phyloP scores from a whole-genome alignment of 2,329 filamentous ascomycete species.

The Zymoseptoria passerinii region DNA sequence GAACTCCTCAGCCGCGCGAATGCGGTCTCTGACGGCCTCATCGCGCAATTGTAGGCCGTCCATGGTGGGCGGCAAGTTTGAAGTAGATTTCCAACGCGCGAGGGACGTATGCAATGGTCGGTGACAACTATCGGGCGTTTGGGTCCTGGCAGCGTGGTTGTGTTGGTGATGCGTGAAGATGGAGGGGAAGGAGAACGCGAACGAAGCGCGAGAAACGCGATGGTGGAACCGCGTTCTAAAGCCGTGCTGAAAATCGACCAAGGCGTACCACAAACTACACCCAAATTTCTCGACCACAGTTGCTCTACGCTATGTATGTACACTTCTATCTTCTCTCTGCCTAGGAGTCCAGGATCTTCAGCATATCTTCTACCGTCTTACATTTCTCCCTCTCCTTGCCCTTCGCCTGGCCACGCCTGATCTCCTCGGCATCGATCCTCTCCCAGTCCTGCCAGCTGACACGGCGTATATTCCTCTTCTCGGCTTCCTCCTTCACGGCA shows the following conservation, averaged over 20 bases:
- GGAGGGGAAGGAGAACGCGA: background rate
- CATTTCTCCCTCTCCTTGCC: constrained; percentile 75
- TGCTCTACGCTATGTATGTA: background rate
- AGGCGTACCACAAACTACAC: background rate
- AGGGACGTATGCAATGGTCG: background rate
- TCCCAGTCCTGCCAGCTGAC: constrained; percentile 83
- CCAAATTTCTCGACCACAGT: background rate
- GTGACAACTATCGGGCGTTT: background rate
- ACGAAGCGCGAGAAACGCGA: background rate
- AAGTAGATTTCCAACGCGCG: background rate
- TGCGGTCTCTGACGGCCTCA: constrained; percentile 73
- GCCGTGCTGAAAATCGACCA: background rate
- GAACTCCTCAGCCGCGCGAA: constrained; percentile 84
- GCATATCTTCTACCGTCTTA: constrained; percentile 49
- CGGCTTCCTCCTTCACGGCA: constrained; percentile 55
- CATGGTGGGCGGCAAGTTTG: constrained; percentile 41
- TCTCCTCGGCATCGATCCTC: constrained; percentile 73
- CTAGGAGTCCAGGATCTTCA: constrained; percentile 37
- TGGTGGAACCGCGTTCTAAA: background rate
- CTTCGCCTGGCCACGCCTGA: constrained; percentile 50
- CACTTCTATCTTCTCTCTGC: background rate
- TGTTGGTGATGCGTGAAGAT: background rate
- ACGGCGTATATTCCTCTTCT: constrained; percentile 48
- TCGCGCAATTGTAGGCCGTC: constrained; percentile 70
- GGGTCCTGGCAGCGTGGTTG: background rate